These are phyloP conservation scores for Zea mays DNA, from an alignment of 176 grass and related monocot species.

Conservation along the genomic window DNA sequence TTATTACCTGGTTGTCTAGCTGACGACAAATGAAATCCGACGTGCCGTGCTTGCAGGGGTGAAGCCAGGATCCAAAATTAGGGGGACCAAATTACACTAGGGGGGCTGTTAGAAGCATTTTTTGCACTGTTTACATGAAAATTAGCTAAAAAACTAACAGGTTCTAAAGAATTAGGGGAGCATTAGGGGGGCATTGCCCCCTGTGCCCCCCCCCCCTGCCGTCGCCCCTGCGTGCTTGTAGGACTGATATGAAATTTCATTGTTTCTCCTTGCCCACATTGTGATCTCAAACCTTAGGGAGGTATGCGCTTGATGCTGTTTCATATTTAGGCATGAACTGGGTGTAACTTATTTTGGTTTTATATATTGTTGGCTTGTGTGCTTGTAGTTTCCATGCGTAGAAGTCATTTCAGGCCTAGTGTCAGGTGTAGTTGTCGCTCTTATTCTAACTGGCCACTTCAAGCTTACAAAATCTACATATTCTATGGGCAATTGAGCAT, in stretches of 20 bases:
- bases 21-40: background rate
- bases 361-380: background rate
- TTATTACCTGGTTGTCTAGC: constrained; percentile 13
- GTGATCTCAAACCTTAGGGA: background rate
- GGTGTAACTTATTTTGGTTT: background rate
- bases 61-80: no score
- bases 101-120: no score
- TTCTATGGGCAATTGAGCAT: background rate
- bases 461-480: background rate
- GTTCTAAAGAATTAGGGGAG: no score
- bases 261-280: background rate
- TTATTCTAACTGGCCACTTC: background rate
- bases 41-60: background rate
- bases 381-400: constrained; percentile 4
- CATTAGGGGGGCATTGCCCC: no score
- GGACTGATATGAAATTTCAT: background rate
- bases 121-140: no score
- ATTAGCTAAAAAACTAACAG: no score
- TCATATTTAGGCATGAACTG: background rate
- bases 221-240: background rate
- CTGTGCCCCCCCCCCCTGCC: no score
- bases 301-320: background rate
- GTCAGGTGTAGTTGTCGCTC: background rate
- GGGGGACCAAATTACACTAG: no score
- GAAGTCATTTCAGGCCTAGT: background rate